Evolutionary conservation across 2,329 filamentous ascomycete species (phyloP).

Genomic region (Huntiella bhutanensis): DNA sequence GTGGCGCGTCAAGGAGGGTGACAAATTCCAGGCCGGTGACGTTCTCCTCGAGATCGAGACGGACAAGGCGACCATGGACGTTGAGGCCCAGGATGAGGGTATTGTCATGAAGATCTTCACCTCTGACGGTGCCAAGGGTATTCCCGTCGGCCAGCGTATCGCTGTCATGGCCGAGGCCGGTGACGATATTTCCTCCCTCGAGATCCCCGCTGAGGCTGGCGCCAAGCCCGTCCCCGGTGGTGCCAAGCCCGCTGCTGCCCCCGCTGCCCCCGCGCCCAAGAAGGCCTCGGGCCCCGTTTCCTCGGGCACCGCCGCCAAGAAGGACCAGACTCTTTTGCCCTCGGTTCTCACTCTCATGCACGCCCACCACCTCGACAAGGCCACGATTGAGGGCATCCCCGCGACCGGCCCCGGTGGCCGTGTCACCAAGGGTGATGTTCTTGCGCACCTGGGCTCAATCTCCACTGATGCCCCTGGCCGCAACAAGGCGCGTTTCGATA

Average conservation of each 20-base stretch:
- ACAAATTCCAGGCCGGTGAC: constrained; percentile 64
- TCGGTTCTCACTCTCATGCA: constrained; percentile 71
- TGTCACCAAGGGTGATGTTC: constrained; percentile 84
- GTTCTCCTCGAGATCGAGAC: constrained; percentile 85
- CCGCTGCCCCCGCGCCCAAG: constrained; percentile 11
- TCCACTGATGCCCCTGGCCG: constrained; percentile 50
- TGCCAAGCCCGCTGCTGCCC: constrained; percentile 7
- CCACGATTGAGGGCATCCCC: constrained; percentile 62
- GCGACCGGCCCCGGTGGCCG: constrained; percentile 76
- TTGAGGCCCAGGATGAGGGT: constrained; percentile 81
- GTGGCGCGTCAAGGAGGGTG: constrained; percentile 79
- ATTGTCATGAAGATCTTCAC: constrained; percentile 67
- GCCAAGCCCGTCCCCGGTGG: constrained; percentile 11
- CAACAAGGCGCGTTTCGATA: constrained; percentile 51
- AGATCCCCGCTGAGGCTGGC: constrained; percentile 47
- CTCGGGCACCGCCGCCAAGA: constrained; percentile 19
- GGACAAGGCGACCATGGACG: constrained; percentile 88
- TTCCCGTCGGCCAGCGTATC: constrained; percentile 65
- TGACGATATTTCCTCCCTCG: constrained; percentile 56
- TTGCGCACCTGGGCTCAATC: constrained; percentile 73
- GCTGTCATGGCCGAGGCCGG: constrained; percentile 65
- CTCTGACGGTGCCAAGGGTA: constrained; percentile 52
- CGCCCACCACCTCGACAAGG: constrained; percentile 55
- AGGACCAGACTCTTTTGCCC: constrained; percentile 45
- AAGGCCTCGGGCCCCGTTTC: constrained; percentile 20